Evolutionary conservation across 371 early-diverging fungal species (phyloP), one percentile per base, ranked within the genome.

Genomic region (Umbelopsis sp.): DNA sequence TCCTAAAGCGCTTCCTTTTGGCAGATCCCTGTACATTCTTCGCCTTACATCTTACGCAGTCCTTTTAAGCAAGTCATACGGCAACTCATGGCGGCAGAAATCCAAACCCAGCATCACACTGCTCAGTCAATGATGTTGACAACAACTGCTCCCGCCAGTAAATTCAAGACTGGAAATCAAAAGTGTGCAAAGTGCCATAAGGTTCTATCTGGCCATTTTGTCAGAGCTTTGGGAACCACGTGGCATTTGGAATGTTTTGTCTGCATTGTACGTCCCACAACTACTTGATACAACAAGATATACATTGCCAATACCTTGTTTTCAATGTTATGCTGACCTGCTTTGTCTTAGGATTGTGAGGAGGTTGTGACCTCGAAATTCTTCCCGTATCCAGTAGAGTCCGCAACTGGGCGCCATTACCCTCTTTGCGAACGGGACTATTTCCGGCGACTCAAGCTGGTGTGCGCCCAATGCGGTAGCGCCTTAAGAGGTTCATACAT

Each of bases 211-310:
- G 94, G 93, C 24, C 93, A 95, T 74, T 96, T 94, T 79, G 97
- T 97, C 65, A 88, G 97, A 67, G 96, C 97, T 48, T 78, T 95
- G 70, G 91, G 91, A 69, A 88, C 91, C 38, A 90, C 91, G 67
- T 97, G 89, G 79, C 99, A 98, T 78, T 82, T 94, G 72, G 89
- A 94, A 48, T 98, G 99, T 76, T 97, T 98, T 74, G 88, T 87
- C 50, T 98, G 99, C 76, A 76, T 91, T 83, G 98, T 96, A 90
- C 79, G n/a, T 45, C 18, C 29, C 11, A 48, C 16, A 22, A 41
- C 12, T 63, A 44, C 66, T 44, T 25, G 32, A 63, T 57, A 35
- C 44, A 50, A 37, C 24, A 53, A 14, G 22, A 11, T 25, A 38
- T 16, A 66, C 20, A 48, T 46, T n/a, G 38, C 50, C 24, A 32